phyloP scores from a whole-genome alignment of 331 rosid genomes.

The Telfairia occidentalis region DNA sequence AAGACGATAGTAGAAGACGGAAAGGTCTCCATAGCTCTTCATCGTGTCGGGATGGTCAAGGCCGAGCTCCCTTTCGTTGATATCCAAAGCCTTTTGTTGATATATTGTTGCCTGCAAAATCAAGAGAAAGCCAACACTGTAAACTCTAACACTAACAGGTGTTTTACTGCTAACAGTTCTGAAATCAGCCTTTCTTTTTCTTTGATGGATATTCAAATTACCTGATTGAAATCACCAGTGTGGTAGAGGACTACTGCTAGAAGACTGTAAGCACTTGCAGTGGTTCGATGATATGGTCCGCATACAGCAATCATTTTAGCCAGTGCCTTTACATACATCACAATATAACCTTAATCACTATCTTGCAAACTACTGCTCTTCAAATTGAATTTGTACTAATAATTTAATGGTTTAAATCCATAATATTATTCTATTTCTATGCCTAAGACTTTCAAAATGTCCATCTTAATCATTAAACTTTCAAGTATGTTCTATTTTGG shows the following conservation, averaged over 20 bases:
- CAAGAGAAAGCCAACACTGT: background rate
- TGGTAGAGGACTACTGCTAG: slow-evolving; percentile 96
- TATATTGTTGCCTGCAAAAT: slow-evolving; percentile 69
- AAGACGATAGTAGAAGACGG: slow-evolving; percentile 89
- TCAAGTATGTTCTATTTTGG: too few species aligned
- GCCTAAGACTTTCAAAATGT: too few species aligned
- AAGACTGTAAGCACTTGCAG: slow-evolving; percentile 95
- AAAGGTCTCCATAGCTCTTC: slow-evolving; percentile 99
- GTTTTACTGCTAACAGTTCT: background rate
- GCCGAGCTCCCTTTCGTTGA: slow-evolving; percentile 94
- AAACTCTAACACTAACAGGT: background rate
- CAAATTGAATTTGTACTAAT: too few species aligned
- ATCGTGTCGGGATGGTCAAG: slow-evolving; percentile 97
- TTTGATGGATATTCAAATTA: background rate
- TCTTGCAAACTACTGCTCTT: too few species aligned
- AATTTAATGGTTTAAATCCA: too few species aligned
- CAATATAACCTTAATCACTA: slow-evolving; percentile 10
- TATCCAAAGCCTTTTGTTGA: slow-evolving; percentile 90
- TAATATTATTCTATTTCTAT: too few species aligned
- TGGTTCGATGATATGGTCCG: slow-evolving; percentile 89
- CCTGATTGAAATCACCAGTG: slow-evolving; percentile 97
- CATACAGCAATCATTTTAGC: slow-evolving; percentile 86
- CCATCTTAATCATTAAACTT: too few species aligned
- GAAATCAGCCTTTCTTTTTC: background rate
- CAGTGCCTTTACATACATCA: slow-evolving; percentile 45